These are phyloP conservation scores for Leucosporidium creatinivorum DNA, from an alignment of 768 basidiomycete genomes.

Conservation along the genomic window DNA sequence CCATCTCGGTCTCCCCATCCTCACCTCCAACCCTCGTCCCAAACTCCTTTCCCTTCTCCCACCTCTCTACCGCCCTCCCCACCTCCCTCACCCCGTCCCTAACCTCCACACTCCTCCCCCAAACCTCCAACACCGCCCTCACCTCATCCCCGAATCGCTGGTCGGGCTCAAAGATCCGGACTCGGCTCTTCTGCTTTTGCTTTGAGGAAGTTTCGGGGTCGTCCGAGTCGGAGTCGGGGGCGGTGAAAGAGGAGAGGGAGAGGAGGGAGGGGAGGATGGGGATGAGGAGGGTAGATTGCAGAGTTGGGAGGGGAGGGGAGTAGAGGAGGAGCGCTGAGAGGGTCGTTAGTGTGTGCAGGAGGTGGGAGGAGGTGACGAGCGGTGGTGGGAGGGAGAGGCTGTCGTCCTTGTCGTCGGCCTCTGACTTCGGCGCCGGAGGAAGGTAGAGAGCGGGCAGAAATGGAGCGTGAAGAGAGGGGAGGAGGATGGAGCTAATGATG, in stretches of 20 bases:
- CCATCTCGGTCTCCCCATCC: conserved; percentile 45
- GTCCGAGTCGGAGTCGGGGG: not conserved
- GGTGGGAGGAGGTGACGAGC: not conserved
- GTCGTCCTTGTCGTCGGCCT: not conserved
- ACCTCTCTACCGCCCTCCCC: conserved; percentile 52
- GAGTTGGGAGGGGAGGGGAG: not conserved
- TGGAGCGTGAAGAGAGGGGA: not conserved
- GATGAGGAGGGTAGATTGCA: conserved; percentile 2
- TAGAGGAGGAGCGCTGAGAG: not conserved
- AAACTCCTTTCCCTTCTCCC: conserved; percentile 6
- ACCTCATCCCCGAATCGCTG: conserved; percentile 60
- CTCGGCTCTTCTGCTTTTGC: conserved; percentile 20
- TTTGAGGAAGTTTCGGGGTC: conserved; percentile 28
- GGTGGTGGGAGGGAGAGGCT: not conserved
- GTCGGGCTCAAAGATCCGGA: conserved; percentile 39
- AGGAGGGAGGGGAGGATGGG: conserved; percentile 8
- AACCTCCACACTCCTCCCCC: conserved; percentile 60
- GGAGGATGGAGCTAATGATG: not conserved
- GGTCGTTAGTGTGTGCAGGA: not conserved
- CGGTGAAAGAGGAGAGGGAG: conserved; percentile 13
- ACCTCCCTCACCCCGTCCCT: conserved; percentile 53
- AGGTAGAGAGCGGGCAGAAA: not conserved
- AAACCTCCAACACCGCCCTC: conserved; percentile 60
- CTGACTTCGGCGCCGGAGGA: not conserved
- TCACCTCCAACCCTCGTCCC: conserved; percentile 13